These are phyloP conservation scores for Suillus bovinus DNA, from an alignment of 768 basidiomycete genomes.

Conservation along the genomic window DNA sequence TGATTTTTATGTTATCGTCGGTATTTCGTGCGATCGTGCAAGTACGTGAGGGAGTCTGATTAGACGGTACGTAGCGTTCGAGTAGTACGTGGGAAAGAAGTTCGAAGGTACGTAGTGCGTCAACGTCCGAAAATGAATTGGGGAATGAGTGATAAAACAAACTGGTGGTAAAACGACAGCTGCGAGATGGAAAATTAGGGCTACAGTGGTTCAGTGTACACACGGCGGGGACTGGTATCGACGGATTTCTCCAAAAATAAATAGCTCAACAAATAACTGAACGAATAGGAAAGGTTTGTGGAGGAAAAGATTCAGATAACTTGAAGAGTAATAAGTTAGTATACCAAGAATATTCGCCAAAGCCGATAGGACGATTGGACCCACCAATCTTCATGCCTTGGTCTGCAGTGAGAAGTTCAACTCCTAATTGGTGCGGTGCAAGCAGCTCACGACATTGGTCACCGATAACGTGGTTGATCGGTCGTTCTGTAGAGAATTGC, in stretches of 20 bases:
- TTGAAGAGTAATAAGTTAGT: constrained; percentile 16
- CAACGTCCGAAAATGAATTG: background rate
- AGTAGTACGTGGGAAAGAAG: background rate
- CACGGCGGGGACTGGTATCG: constrained; percentile 27
- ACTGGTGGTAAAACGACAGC: background rate
- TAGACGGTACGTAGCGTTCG: background rate
- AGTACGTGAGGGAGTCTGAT: background rate
- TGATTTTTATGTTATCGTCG: background rate
- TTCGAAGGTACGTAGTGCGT: background rate
- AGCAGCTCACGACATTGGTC: constrained; percentile 71
- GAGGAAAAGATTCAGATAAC: constrained; percentile 34
- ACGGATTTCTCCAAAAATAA: constrained; percentile 15
- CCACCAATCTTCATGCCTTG: constrained; percentile 83
- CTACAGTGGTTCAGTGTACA: constrained; percentile 41
- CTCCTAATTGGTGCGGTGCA: constrained; percentile 61
- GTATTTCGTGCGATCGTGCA: background rate
- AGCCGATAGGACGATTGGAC: constrained; percentile 28
- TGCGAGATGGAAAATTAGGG: constrained; percentile 28
- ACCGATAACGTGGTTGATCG: constrained; percentile 67
- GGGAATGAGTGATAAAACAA: constrained; percentile 5
- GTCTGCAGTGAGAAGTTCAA: constrained; percentile 65
- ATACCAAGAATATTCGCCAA: background rate
- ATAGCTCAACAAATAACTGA: constrained; percentile 14
- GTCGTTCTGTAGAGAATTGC: constrained; percentile 48
- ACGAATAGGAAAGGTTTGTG: constrained; percentile 5